Evolutionary conservation across 2,329 filamentous ascomycete species (phyloP).

Genomic region (Ambrosiella beaveri): DNA sequence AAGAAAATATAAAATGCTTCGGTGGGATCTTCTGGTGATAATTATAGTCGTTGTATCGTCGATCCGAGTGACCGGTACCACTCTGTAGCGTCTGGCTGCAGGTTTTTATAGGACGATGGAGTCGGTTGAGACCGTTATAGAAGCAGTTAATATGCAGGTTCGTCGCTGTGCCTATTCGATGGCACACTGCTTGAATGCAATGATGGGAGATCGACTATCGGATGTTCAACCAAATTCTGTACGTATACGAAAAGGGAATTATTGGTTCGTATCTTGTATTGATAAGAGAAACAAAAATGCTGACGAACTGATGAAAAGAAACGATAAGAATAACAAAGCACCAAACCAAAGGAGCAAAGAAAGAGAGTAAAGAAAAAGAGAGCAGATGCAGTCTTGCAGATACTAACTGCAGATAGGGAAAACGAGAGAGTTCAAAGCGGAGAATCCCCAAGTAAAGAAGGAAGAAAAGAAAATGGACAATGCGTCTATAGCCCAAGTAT

Average conservation of each 20-base stretch:
- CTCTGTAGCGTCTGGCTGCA: neutral
- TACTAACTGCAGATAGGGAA: neutral
- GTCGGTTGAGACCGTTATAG: neutral
- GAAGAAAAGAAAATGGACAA: neutral
- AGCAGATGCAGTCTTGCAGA: neutral
- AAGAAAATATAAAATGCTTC: neutral
- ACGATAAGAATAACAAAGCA: neutral
- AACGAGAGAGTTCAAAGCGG: neutral
- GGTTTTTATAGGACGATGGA: neutral
- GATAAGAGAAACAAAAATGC: constrained; percentile 12
- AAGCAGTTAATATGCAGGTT: neutral
- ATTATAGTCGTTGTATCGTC: neutral
- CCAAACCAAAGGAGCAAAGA: neutral
- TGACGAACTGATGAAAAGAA: constrained; percentile 14
- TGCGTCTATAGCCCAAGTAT: neutral
- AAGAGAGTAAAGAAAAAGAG: constrained; percentile 6
- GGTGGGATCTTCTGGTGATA: neutral
- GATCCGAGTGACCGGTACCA: neutral
- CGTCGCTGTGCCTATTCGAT: neutral
- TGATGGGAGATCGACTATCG: neutral
- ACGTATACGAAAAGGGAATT: neutral
- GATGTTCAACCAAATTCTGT: too few relatives aligned
- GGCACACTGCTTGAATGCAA: too few relatives aligned
- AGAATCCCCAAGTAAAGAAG: neutral
- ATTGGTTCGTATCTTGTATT: constrained; percentile 3